phyloP scores from a whole-genome alignment of 208 protist species.

The Trypanosoma scelopori region DNA sequence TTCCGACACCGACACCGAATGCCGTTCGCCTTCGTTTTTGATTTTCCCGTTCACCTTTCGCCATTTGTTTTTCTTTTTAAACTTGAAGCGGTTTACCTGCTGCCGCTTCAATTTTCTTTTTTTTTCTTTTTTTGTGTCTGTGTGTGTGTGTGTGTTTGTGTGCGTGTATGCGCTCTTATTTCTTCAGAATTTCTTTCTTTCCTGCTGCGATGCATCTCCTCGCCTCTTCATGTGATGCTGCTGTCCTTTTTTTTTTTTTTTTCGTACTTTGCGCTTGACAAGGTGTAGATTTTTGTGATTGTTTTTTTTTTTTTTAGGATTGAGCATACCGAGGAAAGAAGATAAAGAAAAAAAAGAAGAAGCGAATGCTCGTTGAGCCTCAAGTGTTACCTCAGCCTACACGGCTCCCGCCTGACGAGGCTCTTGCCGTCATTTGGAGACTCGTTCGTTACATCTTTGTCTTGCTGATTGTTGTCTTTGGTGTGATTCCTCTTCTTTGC shows the following conservation, averaged over 20 bases:
- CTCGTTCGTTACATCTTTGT: conserved; percentile 52
- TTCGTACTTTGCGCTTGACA: background rate
- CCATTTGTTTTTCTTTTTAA: conserved; percentile 18
- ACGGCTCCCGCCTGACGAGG: conserved; percentile 81
- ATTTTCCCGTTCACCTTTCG: conserved; percentile 14
- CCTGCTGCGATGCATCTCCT: too few relatives aligned
- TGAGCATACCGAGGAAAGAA: background rate
- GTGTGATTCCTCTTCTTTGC: conserved; percentile 64
- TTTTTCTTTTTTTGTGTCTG: too few relatives aligned
- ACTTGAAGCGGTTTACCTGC: background rate
- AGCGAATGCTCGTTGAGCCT: conserved; percentile 72
- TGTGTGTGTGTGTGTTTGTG: background rate
- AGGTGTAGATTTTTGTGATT: background rate
- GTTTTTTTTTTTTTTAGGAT: background rate
- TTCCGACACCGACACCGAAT: background rate
- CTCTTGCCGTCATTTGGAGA: conserved; percentile 54
- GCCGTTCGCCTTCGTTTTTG: conserved; percentile 21
- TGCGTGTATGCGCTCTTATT: too few relatives aligned
- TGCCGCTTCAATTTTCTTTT: too few relatives aligned
- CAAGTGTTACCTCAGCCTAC: conserved; percentile 79
- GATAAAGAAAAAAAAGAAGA: background rate
- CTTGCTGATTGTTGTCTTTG: conserved; percentile 73
- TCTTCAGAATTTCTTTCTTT: too few relatives aligned
- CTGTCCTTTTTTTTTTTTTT: conserved; percentile 11
- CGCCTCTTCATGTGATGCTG: background rate